Base-by-base conservation (phyloP, 2,329 filamentous ascomycete species). In the Macrophomina tecta region DNA sequence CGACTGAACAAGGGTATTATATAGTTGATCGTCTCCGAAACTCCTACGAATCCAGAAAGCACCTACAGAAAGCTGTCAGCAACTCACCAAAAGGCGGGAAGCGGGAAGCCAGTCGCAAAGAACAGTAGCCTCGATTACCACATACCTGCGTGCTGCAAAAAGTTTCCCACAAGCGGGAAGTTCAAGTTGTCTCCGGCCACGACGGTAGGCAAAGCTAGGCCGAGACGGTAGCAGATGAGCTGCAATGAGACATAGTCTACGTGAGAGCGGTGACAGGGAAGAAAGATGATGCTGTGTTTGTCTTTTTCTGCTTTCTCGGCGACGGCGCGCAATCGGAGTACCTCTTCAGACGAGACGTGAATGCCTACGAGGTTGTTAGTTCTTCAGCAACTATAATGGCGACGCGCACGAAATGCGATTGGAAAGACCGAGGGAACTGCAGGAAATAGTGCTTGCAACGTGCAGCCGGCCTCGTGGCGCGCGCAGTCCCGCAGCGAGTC, bases 131-230 rank as follows among this genome's bases (percentile, higher is more conserved):
- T 23, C 23, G 23, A 16, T 12, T 3, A 8, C 9, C 14, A 76
- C 76, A 67, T 78, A 80, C 86, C 94, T n/a, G 94, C 93, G 81
- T 97, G 91, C 75, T 99, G 95, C 67, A 99, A 80, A 75, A 99
- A 99, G 48, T 86, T 87, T 1, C 95, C 95, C 0, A 99, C 88
- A 1, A 97, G 81, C 0, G 95, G 95, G 70, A 99, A 93, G 75
- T 99, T 99, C 61, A 99, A 82, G 74, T 99, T 99, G 74, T 99
- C 95, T 9, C 95, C 95, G 0, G 95, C 92, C 0, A 99, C 94
- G 2, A 99, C 92, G 1, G 94, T 92, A 0, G 95, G 95, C 1
- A 99, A 82, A 0, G 90, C 92, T 18, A 99, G 86, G 1, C 95
- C 95, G 4, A 99, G 82, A 1, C 95, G 89, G 78, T 97, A 99